Evolutionary conservation across 768 basidiomycete species (phyloP), one percentile per base, ranked within the genome.

Genomic region (Mycena sanguinolenta): DNA sequence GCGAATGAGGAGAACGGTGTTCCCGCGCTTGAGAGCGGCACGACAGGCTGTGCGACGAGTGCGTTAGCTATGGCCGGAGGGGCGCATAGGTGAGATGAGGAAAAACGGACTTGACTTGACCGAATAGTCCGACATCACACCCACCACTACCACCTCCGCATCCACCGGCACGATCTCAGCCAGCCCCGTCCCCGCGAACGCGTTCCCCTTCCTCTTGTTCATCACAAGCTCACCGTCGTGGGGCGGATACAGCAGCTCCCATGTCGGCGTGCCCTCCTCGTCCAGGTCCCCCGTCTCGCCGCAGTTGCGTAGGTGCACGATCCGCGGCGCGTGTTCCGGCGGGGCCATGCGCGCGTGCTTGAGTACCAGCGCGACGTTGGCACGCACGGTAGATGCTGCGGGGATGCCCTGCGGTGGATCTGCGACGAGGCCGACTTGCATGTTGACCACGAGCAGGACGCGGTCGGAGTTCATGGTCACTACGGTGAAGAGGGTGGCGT

Each of bases 191-290:
- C 89, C 89, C 0, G 86, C 83, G 72, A 92, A 93, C 30, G 91
- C 90, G 72, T 92, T 92, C 81, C 89, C 91, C 81, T 90, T 90
- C 58, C 81, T 80, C 81, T 92, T 92, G 80, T 92, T 91, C 54
- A 92, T 73, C 60, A 91, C 82, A 58, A 80, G 76, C 76, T 92
- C 91, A 74, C 82, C 74, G 0, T 84, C 78, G 10, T 83, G 83
- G 0, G 89, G 87, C 21, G 82, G 73, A 79, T 89, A 87, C 63
- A 85, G 84, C 74, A 93, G 88, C 73, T 87, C 78, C 92, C 91
- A 93, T 4, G 90, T 90, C 0, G 83, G 76, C 0, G 87, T 80
- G 69, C 82, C 71, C 0, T 85, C 86, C 75, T 90, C 89, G 79
- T 92, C 92, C 6, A 86, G 78, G 17, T 92, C 91, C 46, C 90